A percentile compares a stretch with the other conserved stretches of the same genome.
phyloP scores from a whole-genome alignment of 768 basidiomycete genomes.

The Lactarius hatsudake region DNA sequence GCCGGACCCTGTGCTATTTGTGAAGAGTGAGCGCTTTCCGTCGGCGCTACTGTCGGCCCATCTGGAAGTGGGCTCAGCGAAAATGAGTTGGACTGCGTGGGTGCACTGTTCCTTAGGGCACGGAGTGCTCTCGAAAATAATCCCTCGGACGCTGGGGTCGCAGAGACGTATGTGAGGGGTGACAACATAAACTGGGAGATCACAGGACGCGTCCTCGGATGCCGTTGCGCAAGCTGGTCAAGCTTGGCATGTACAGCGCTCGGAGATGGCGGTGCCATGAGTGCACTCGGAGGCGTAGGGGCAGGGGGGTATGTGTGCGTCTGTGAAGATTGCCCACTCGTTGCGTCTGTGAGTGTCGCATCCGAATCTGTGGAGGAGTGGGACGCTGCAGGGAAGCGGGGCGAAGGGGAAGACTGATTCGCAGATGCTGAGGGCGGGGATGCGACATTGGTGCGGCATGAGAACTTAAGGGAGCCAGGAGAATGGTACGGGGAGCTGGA shows the following conservation, averaged over 20 bases:
- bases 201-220: slow-evolving; percentile 11
- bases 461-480: slow-evolving; percentile 37
- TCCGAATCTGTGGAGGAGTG: slow-evolving; percentile 33
- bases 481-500: slow-evolving; percentile 33
- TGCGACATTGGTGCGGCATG: slow-evolving; percentile 35
- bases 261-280: slow-evolving; percentile 34
- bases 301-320: slow-evolving; percentile 40
- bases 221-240: slow-evolving; percentile 27
- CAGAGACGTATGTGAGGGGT: slow-evolving; percentile 31
- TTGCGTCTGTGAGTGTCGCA: slow-evolving; percentile 31
- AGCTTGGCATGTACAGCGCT: slow-evolving; percentile 34
- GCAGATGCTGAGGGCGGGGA: not conserved
- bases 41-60: not conserved
- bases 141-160: slow-evolving; percentile 27
- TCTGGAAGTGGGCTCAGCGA: slow-evolving; percentile 25
- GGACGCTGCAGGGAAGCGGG: slow-evolving; percentile 13
- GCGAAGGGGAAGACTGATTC: slow-evolving; percentile 3
- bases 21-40: not conserved
- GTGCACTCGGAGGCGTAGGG: slow-evolving; percentile 32
- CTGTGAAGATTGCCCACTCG: slow-evolving; percentile 24
- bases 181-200: slow-evolving; percentile 36
- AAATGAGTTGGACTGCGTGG: slow-evolving; percentile 24
- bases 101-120: slow-evolving; percentile 25
- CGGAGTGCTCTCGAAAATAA: slow-evolving; percentile 34
- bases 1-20: slow-evolving; percentile 33